A percentile compares a stretch with the other conserved stretches of the same genome.
Conservation (phyloP, 176 grass and related monocot species). For the Echinochloa phyllopogon region DNA sequence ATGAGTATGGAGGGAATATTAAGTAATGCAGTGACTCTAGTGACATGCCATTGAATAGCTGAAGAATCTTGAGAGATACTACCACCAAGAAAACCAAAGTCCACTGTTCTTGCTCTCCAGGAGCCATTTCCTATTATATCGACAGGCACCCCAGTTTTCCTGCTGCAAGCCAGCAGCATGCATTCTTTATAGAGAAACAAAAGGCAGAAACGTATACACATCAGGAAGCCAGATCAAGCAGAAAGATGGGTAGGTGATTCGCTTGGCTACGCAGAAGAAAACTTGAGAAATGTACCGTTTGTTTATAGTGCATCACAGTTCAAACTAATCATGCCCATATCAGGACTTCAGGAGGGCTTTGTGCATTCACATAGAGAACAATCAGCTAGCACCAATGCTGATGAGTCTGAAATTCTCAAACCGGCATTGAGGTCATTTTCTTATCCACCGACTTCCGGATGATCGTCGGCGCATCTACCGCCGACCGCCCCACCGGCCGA, state of each 20-base stretch:
- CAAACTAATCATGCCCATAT: constrained; percentile 31
- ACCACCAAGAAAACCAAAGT: constrained; percentile 47
- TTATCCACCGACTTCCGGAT: background rate
- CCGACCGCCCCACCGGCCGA: background rate
- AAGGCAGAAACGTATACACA: background rate
- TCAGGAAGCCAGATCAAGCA: constrained; percentile 30
- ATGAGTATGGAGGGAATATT: too few species aligned
- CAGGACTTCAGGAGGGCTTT: background rate
- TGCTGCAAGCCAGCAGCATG: constrained; percentile 53
- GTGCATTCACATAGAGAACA: constrained; percentile 1
- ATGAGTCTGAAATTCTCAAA: background rate
- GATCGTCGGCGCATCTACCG: constrained; percentile 16
- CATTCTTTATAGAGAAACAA: background rate
- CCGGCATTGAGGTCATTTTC: background rate
- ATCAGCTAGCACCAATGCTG: background rate
- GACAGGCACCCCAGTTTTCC: constrained; percentile 11
- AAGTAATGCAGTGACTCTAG: constrained; percentile 27
- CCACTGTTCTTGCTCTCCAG: background rate
- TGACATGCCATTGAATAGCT: constrained; percentile 15
- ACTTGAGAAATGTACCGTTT: constrained; percentile 6
- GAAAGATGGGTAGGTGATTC: constrained; percentile 28
- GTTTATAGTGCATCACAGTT: background rate
- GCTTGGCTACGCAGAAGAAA: constrained; percentile 16
- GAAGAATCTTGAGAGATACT: constrained; percentile 52
- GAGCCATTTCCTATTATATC: constrained; percentile 22